Evolutionary conservation across 2,329 filamentous ascomycete genomes (phyloP).

Genomic region (Hirsutella thompsonii): DNA sequence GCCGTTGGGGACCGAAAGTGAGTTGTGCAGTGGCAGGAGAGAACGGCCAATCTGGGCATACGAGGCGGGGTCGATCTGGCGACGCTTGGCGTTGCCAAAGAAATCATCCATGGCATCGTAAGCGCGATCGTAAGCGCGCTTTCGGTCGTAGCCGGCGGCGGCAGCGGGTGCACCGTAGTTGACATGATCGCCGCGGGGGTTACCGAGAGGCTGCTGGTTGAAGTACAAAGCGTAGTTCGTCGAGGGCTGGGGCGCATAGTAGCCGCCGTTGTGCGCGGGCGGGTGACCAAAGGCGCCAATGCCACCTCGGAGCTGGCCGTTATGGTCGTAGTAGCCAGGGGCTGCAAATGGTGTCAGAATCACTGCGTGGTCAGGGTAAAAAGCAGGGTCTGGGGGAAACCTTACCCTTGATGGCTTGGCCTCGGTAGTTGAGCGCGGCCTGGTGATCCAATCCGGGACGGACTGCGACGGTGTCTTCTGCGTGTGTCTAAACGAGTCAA

Average conservation of each 20-base stretch:
- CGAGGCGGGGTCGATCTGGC: conserved; percentile 77
- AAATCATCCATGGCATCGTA: conserved; percentile 87
- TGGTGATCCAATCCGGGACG: conserved; percentile 38
- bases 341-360: conserved; percentile 22
- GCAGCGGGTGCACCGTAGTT: conserved; percentile 40
- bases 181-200: conserved; percentile 45
- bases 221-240: conserved; percentile 68
- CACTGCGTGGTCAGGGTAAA: neutral
- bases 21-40: conserved; percentile 66
- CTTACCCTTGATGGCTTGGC: conserved; percentile 40
- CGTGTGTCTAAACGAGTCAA: conserved; percentile 52
- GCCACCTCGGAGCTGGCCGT: conserved; percentile 47
- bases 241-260: conserved; percentile 44
- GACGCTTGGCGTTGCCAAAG: conserved; percentile 84
- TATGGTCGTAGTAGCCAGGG: conserved; percentile 52
- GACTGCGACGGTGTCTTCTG: conserved; percentile 75
- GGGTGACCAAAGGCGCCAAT: conserved; percentile 43
- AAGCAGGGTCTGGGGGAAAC: conserved; percentile 7
- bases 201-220: conserved; percentile 45
- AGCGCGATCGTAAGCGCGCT: conserved; percentile 77
- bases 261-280: conserved; percentile 35
- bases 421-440: conserved; percentile 40
- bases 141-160: conserved; percentile 53
- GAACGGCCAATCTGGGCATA: conserved; percentile 87
- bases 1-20: conserved; percentile 48